Evolutionary conservation across 2,329 filamentous ascomycete genomes (phyloP), one percentile per base, ranked within the genome.

Genomic region (Verticillium tricorpus): DNA sequence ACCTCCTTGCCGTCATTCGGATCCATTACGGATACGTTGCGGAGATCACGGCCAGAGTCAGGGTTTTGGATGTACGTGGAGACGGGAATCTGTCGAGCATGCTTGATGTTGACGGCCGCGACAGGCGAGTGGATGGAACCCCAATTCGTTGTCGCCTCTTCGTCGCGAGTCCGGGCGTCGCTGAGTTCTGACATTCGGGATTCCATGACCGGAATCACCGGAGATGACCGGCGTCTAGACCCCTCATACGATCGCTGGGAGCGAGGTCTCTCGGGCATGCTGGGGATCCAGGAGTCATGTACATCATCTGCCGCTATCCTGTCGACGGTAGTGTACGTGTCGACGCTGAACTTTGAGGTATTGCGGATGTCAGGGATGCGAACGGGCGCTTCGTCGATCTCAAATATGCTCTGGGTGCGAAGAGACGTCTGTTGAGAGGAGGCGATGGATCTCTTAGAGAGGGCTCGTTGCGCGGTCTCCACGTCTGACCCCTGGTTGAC

Each of bases 111-210:
- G 59, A 83, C 70, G 17, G 80, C 74, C 54, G 75, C 71, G 35
- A 78, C 74, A 9, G 82, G 78, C 12, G 82, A 83, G 63, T 82
- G 76, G n/a, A 82, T 71, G 2, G 81, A 82, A 56, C 77, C 81
- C 80, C 80, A 83, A 62, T 78, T 76, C 17, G 78, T 79, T 5
- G 72, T 77, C 1, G 69, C 70, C 56, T 82, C 78, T 32, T 81
- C 80, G 25, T 76, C 74, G 14, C 71, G 72, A 31, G 69, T 73
- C 35, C 66, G 73, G 25, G 63, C 64, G 55, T 77, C 73, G 28
- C 74, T 78, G 28, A 68, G 73, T 35, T 73, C 71, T 19, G 76
- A 76, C 22, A 69, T 52, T 9, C 60, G 34, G 72, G 76, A 66
- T 31, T 71, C 74, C 58, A 75, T 74, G 15, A 70, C 62, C 8